Evolutionary conservation across 306 rosid species (phyloP).

Genomic region (Prunus mira): DNA sequence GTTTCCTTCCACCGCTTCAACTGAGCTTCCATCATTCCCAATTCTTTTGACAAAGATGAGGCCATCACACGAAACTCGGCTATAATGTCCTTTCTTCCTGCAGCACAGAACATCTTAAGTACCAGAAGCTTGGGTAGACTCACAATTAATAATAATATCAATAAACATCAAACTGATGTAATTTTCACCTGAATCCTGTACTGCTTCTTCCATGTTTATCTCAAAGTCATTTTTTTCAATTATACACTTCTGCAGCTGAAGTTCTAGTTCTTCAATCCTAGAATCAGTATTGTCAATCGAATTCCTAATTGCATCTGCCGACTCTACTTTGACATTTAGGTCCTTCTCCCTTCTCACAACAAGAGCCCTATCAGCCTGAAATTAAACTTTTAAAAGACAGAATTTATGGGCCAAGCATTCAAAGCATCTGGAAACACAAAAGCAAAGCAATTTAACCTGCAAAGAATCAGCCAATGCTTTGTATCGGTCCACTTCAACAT

Average conservation of each 20-base stretch:
- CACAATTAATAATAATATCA: background rate
- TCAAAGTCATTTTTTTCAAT: slow-evolving; percentile 73
- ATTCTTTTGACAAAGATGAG: slow-evolving; percentile 86
- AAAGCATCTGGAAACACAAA: slow-evolving; percentile 21
- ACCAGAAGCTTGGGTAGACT: slow-evolving; percentile 29
- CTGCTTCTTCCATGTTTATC: slow-evolving; percentile 79
- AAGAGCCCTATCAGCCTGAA: slow-evolving; percentile 73
- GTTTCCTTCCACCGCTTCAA: slow-evolving; percentile 86
- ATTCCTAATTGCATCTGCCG: slow-evolving; percentile 59
- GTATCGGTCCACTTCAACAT: slow-evolving; percentile 61
- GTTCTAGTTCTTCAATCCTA: slow-evolving; percentile 72
- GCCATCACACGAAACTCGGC: slow-evolving; percentile 92
- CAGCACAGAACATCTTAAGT: slow-evolving; percentile 33
- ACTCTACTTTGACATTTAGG: slow-evolving; percentile 59
- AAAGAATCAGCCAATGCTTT: slow-evolving; percentile 62
- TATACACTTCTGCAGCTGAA: slow-evolving; percentile 65
- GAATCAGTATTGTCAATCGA: slow-evolving; percentile 48
- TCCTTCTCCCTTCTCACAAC: slow-evolving; percentile 81
- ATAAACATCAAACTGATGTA: slow-evolving; percentile 22
- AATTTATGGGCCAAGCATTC: slow-evolving; percentile 3
- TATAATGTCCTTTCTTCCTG: slow-evolving; percentile 91
- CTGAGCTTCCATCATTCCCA: slow-evolving; percentile 95
- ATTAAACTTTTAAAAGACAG: slow-evolving; percentile 18
- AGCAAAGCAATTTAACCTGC: slow-evolving; percentile 57
- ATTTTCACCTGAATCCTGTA: slow-evolving; percentile 71